Evolutionary conservation across 306 rosid genomes (phyloP).

Genomic region (Cucumis hystrix): DNA sequence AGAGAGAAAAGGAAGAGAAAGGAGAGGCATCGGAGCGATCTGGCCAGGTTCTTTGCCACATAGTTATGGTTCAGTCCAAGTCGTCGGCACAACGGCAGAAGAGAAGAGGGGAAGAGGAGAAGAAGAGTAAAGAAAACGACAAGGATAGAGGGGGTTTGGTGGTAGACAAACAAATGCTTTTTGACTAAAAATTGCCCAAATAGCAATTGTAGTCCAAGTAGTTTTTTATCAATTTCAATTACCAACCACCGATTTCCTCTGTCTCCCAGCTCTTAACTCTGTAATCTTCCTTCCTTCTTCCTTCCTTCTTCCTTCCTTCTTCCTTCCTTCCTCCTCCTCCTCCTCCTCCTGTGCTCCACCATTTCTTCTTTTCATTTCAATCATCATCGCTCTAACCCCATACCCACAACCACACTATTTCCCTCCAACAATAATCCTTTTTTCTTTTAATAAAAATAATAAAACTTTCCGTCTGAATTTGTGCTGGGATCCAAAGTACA

Average conservation of each 20-base stretch:
- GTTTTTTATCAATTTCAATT: too few relatives aligned
- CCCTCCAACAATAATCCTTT: too few relatives aligned
- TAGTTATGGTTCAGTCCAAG: background rate
- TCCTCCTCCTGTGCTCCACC: background rate
- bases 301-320: too few relatives aligned
- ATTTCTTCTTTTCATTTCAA: background rate
- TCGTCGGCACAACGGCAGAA: background rate
- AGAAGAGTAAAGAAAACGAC: background rate
- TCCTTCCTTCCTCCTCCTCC: too few relatives aligned
- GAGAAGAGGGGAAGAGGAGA: background rate
- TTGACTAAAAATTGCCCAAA: too few relatives aligned
- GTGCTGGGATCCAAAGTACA: too few relatives aligned
- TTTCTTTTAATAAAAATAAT: too few relatives aligned
- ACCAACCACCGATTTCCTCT: too few relatives aligned
- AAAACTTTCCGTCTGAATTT: too few relatives aligned
- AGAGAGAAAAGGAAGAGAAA: constrained; percentile 28
- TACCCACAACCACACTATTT: too few relatives aligned
- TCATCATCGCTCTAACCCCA: too few relatives aligned
- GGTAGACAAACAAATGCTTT: background rate
- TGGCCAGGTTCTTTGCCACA: constrained; percentile 48
- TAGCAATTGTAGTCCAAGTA: too few relatives aligned
- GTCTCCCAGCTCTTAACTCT: background rate
- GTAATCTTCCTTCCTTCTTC: background rate
- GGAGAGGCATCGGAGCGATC: constrained; percentile 23
- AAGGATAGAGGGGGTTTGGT: background rate